phyloP scores from a whole-genome alignment of 768 basidiomycete genomes.

The Pleurotus citrinopileatus region DNA sequence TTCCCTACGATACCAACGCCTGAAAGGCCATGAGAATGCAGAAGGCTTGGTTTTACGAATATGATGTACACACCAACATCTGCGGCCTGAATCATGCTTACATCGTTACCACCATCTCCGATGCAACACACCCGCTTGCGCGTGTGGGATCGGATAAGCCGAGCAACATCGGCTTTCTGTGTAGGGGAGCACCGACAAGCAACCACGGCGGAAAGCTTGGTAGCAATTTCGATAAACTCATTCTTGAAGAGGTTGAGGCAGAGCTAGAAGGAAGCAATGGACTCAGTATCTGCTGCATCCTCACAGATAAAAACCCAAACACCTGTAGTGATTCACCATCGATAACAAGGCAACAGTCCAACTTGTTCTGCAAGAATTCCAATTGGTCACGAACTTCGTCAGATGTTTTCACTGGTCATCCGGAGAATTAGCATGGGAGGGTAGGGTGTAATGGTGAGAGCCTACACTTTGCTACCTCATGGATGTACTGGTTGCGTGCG shows the following conservation, averaged over 20 bases:
- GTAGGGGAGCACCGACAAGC: conserved; percentile 98
- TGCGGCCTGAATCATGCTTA: conserved; percentile 99
- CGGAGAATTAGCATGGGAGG: background rate
- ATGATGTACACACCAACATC: conserved; percentile 77
- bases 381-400: conserved; percentile 85
- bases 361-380: conserved; percentile 90
- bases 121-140: conserved; percentile 98
- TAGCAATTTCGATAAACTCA: conserved; percentile 95
- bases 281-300: background rate
- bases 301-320: conserved; percentile 10
- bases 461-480: conserved; percentile 91
- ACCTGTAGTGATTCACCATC: conserved; percentile 97
- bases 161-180: conserved; percentile 97
- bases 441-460: conserved; percentile 9
- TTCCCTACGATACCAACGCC: conserved; percentile 98
- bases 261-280: conserved; percentile 51
- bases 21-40: conserved; percentile 22
- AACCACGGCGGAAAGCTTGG: conserved; percentile 93
- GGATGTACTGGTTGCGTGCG: conserved; percentile 94
- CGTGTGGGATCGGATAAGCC: conserved; percentile 85
- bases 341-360: conserved; percentile 97
- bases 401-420: conserved; percentile 70
- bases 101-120: conserved; percentile 98
- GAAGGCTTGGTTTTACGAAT: background rate
- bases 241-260: conserved; percentile 88